Percentiles rank a stretch among this genome's conserved stretches.
These are phyloP conservation scores for Nitzschia sp. DNA, from an alignment of 108 stramenopile species.

Conservation along the genomic window DNA sequence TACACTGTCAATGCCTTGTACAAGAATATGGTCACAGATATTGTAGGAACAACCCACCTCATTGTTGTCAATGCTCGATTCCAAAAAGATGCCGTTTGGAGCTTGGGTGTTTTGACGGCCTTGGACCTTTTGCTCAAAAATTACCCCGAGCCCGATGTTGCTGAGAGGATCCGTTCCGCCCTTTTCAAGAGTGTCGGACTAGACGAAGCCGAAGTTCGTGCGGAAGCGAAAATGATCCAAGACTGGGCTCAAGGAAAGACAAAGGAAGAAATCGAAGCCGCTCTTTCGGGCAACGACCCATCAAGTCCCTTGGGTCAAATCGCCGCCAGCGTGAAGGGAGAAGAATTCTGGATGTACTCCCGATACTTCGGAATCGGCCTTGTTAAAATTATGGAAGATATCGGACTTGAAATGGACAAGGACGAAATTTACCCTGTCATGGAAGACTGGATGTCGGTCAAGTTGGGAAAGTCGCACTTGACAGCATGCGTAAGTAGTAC, in stretches of 20 bases:
- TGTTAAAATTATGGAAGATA: slow-evolving; percentile 77
- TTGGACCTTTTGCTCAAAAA: slow-evolving; percentile 85
- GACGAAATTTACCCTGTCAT: slow-evolving; percentile 89
- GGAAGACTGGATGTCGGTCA: slow-evolving; percentile 83
- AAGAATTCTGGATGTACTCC: slow-evolving; percentile 92
- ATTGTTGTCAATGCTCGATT: slow-evolving; percentile 93
- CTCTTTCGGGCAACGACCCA: slow-evolving; percentile 78
- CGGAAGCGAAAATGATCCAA: slow-evolving; percentile 69
- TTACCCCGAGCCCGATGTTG: slow-evolving; percentile 88
- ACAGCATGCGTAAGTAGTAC: slow-evolving; percentile 88
- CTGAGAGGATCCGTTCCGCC: slow-evolving; percentile 69
- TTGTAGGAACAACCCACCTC: slow-evolving; percentile 91
- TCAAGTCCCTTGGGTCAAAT: slow-evolving; percentile 62
- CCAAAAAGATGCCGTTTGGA: slow-evolving; percentile 81
- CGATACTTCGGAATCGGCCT: slow-evolving; percentile 88
- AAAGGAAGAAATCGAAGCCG: slow-evolving; percentile 80
- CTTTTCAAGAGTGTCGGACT: slow-evolving; percentile 81
- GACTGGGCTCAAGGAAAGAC: slow-evolving; percentile 89
- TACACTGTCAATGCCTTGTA: slow-evolving; percentile 85
- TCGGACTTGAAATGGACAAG: slow-evolving; percentile 86
- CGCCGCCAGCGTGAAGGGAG: slow-evolving; percentile 68
- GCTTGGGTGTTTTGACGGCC: slow-evolving; percentile 69
- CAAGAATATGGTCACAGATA: slow-evolving; percentile 91
- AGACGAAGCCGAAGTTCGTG: slow-evolving; percentile 75
- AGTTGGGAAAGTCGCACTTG: slow-evolving; percentile 71